These are phyloP conservation scores for Ambispora gerdemannii DNA, from an alignment of 192 early-diverging fungal genomes.

Conservation along the genomic window DNA sequence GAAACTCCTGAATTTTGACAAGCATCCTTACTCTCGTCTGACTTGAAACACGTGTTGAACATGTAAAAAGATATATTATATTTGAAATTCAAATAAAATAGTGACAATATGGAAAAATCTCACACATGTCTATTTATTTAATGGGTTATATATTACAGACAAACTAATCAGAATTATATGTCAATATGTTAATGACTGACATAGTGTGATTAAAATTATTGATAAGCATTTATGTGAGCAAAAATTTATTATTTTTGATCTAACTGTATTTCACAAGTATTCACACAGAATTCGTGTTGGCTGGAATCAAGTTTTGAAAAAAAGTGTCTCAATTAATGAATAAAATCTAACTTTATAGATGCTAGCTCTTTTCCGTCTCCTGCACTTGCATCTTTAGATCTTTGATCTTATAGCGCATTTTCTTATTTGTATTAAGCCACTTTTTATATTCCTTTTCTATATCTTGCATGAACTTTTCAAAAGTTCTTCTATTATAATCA, in stretches of 20 bases:
- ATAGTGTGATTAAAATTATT: slow-evolving; percentile 21
- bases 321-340: too few relatives aligned
- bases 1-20: too few relatives aligned
- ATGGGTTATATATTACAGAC: not conserved
- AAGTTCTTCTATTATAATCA: slow-evolving; percentile 21
- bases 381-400: slow-evolving; percentile 21
- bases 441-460: slow-evolving; percentile 21
- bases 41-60: too few relatives aligned
- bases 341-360: slow-evolving; percentile 10
- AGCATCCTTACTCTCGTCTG: too few relatives aligned
- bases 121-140: too few relatives aligned
- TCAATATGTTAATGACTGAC: not conserved
- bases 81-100: too few relatives aligned
- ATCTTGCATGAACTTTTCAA: slow-evolving; percentile 16
- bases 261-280: not conserved
- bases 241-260: slow-evolving; percentile 20
- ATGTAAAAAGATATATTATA: too few relatives aligned
- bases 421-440: slow-evolving; percentile 16
- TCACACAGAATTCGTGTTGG: not conserved
- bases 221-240: slow-evolving; percentile 14
- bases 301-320: not conserved
- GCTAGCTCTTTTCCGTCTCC: not conserved
- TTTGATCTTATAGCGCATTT: slow-evolving; percentile 4
- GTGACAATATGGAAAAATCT: too few relatives aligned
- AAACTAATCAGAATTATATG: not conserved